A percentile compares a stretch with the other conserved stretches of the same genome.
These are phyloP conservation scores for Achaetomium macrosporum DNA, from an alignment of 2,329 filamentous ascomycete species.

Conservation along the genomic window DNA sequence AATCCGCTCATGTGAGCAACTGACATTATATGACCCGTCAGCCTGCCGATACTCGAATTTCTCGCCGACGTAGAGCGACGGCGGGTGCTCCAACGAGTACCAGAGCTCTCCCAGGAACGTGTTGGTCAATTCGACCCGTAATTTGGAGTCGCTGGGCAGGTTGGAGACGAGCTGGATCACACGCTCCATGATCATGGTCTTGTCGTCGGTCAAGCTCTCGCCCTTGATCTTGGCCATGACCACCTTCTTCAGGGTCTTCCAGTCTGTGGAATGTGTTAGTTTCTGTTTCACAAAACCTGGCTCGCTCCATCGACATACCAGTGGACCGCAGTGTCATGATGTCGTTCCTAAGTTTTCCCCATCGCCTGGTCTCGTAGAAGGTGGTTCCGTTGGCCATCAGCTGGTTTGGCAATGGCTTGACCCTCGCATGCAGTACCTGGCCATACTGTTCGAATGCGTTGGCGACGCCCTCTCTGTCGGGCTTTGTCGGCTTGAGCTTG, in stretches of 20 bases:
- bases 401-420: constrained; percentile 57
- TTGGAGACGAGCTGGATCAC: constrained; percentile 64
- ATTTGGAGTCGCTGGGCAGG: constrained; percentile 56
- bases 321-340: constrained; percentile 48
- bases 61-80: constrained; percentile 57
- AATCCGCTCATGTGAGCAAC: constrained; percentile 14
- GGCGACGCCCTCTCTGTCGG: constrained; percentile 31
- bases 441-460: constrained; percentile 31
- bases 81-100: constrained; percentile 67
- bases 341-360: constrained; percentile 50
- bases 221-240: constrained; percentile 59
- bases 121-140: constrained; percentile 58
- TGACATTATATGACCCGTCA: constrained; percentile 63
- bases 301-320: constrained; percentile 31
- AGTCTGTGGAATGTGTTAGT: constrained; percentile 38
- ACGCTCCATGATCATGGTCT: constrained; percentile 70
- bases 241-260: constrained; percentile 57
- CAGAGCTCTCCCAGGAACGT: constrained; percentile 64
- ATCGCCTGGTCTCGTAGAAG: constrained; percentile 44
- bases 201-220: constrained; percentile 61
- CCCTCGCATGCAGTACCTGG: constrained; percentile 42
- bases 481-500: constrained; percentile 22
- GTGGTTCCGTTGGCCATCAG: constrained; percentile 51
- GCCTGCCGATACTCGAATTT: constrained; percentile 60
- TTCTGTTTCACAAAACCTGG: not conserved